Percentiles rank a stretch among this genome's conserved stretches.
phyloP scores from a whole-genome alignment of 768 basidiomycete species.

The Hygrocybe punicea region DNA sequence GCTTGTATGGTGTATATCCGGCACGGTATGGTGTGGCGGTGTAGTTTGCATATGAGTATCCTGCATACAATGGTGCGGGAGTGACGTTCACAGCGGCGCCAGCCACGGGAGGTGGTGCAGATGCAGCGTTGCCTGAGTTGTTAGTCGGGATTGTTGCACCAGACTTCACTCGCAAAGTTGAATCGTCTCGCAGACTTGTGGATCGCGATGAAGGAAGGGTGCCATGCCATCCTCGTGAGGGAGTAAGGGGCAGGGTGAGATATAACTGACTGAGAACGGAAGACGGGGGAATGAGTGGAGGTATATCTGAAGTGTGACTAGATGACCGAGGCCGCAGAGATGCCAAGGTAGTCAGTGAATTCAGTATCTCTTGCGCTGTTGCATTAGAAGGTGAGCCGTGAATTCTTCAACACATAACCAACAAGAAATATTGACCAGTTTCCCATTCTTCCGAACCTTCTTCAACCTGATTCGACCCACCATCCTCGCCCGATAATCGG shows the following conservation, averaged over 20 bases:
- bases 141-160: conserved; percentile 23
- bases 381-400: conserved; percentile 12
- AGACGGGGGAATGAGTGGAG: conserved; percentile 59
- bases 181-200: conserved; percentile 69
- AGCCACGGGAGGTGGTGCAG: conserved; percentile 31
- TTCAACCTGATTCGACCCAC: conserved; percentile 45
- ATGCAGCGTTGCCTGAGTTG: conserved; percentile 31
- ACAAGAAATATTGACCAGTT: conserved; percentile 46
- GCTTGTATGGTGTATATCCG: conserved; percentile 12
- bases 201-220: conserved; percentile 57
- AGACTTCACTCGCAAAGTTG: conserved; percentile 60
- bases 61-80: conserved; percentile 5
- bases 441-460: conserved; percentile 82
- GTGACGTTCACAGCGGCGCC: conserved; percentile 22
- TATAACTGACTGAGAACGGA: conserved; percentile 68
- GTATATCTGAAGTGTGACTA: conserved; percentile 26
- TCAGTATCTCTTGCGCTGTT: conserved; percentile 67
- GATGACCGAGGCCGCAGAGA: conserved; percentile 66
- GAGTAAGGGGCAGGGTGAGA: conserved; percentile 58
- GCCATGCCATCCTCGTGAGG: conserved; percentile 69
- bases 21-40: conserved; percentile 11
- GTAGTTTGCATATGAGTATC: conserved; percentile 5
- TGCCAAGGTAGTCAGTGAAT: conserved; percentile 63
- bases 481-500: conserved; percentile 49
- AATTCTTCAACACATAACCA: conserved; percentile 9